Evolutionary conservation across 768 basidiomycete genomes (phyloP), one percentile per base, ranked within the genome.

Genomic region (Lanmaoa pseudosensibilis): DNA sequence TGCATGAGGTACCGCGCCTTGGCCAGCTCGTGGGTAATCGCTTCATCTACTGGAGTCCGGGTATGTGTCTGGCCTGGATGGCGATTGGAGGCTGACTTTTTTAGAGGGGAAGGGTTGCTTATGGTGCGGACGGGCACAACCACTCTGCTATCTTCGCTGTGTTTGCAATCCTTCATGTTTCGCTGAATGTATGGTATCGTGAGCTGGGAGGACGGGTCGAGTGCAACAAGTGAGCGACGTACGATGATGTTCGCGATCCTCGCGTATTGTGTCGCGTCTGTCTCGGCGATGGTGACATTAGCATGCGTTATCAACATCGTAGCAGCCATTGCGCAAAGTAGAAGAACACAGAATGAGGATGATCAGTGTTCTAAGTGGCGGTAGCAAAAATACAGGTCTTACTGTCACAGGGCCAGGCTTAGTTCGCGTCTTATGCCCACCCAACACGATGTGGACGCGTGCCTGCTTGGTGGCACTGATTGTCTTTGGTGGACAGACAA

Each of bases 1-100:
- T 59, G 13, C 15, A 49, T 37, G 7, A 59, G n/a, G 19, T 46
- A 54, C 2, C 50, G 60, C 23, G 49, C 62, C 7, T 39, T 43
- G 2, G 34, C 56, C 25, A 61, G 51, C 41, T 61, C 60, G 32
- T 45, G 27, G 4, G 41, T 23, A 8, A 65, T 36, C 9, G 50
- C 55, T 2, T 15, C 19, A 33, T 54, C 50, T 2, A 65, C 15
- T 4, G 6, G 6, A 5, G 38, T 45, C 16, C 55, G 38, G 0
- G 41, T 64, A 11, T 62, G 38, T 0, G 50, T 25, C 32, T 61
- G 52, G 9, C 54, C 46, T 0, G 54, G 56, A 4, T 47, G 46
- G 39, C 52, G 47, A 18, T 54, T 55, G 10, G 54, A 50, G 1
- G 51, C 50, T 2, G 57, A 21, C 15, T 32, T 45, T 27, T 57